phyloP scores from a whole-genome alignment of 192 early-diverging fungal genomes.

The Spinellus fusiger region DNA sequence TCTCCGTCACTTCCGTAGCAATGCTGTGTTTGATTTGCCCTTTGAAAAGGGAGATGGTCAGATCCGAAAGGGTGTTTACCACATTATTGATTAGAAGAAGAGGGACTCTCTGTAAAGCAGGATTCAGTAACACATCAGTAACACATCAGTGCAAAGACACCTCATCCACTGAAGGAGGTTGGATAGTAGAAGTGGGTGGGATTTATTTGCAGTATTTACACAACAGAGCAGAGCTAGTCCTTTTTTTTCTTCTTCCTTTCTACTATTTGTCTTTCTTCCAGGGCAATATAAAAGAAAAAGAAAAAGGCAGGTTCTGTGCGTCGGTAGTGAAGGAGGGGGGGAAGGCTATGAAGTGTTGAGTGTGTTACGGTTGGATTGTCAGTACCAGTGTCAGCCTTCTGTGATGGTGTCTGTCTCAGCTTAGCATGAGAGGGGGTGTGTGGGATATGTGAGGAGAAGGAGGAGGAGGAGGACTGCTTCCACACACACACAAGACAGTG shows the following conservation, averaged over 20 bases:
- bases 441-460: no score
- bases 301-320: no score
- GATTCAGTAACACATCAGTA: background rate
- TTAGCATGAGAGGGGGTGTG: no score
- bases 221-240: background rate
- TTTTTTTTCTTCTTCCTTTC: background rate
- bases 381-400: no score
- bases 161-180: background rate
- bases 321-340: no score
- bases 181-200: background rate
- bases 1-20: conserved; percentile 75
- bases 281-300: no score
- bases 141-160: background rate
- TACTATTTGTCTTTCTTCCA: background rate
- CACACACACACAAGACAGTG: no score
- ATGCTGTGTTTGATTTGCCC: conserved; percentile 51
- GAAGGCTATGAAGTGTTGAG: no score
- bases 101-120: no score
- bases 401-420: no score
- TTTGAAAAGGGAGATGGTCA: conserved; percentile 44
- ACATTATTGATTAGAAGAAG: conserved; percentile 31
- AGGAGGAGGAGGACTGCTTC: no score
- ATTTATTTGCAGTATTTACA: background rate
- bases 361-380: no score
- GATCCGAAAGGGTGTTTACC: conserved; percentile 45